Conservation (phyloP, 768 basidiomycete genomes). For the Leucosporidium yakuticum region DNA sequence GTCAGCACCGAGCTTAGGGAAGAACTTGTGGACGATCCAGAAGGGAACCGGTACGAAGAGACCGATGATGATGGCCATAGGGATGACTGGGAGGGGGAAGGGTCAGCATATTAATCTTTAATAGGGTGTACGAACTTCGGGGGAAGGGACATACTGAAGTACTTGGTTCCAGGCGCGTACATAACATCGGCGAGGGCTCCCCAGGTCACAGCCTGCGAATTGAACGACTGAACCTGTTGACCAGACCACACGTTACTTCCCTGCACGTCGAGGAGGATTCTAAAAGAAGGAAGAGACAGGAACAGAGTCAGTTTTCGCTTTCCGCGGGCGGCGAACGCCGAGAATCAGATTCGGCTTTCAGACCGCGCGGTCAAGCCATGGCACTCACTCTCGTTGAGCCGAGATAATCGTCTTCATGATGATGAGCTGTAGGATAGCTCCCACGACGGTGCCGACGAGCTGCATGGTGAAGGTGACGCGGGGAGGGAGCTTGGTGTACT, state of each 20-base stretch:
- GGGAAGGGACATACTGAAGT: background rate
- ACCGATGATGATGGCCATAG: conserved; percentile 51
- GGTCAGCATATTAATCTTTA: background rate
- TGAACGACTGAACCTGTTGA: conserved; percentile 51
- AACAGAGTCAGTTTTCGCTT: no score
- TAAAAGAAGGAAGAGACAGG: conserved; percentile 46
- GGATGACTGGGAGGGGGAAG: conserved; percentile 41
- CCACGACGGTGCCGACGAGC: conserved; percentile 55
- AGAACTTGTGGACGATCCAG: conserved; percentile 50
- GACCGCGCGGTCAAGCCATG: conserved; percentile 57
- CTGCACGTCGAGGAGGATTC: conserved; percentile 54
- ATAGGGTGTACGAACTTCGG: no score
- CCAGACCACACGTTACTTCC: conserved; percentile 57
- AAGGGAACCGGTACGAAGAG: conserved; percentile 53
- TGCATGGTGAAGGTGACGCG: conserved; percentile 61
- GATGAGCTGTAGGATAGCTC: conserved; percentile 45
- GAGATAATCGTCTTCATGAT: conserved; percentile 61
- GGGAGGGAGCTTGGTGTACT: conserved; percentile 57
- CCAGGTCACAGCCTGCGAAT: conserved; percentile 55
- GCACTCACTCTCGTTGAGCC: conserved; percentile 51
- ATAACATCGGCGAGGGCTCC: conserved; percentile 49
- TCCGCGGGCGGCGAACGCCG: no score
- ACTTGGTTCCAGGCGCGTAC: background rate
- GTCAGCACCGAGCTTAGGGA: conserved; percentile 50
- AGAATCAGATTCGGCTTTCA: no score